A percentile compares a stretch with the other conserved stretches of the same genome.
phyloP scores from a whole-genome alignment of 306 rosid genomes.

The Cicer bijugum region DNA sequence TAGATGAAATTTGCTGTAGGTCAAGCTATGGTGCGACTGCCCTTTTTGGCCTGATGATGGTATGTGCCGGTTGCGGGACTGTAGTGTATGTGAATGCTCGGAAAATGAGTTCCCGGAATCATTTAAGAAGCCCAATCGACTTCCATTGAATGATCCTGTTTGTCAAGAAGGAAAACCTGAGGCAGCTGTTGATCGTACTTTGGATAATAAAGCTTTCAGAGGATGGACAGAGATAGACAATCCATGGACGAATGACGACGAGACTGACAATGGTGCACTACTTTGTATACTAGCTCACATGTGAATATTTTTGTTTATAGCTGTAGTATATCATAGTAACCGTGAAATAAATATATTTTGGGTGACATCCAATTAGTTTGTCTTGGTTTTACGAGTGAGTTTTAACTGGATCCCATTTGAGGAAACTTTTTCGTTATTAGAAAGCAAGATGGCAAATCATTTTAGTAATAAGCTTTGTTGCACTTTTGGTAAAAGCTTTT shows the following conservation, averaged over 20 bases:
- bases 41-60: slow-evolving; percentile 99
- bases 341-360: slow-evolving; percentile 32
- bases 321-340: slow-evolving; percentile 21
- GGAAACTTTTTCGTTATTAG: background rate
- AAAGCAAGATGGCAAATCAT: slow-evolving; percentile 12
- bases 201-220: slow-evolving; percentile 81
- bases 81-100: slow-evolving; percentile 98
- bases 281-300: slow-evolving; percentile 16
- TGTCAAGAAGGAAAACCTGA: slow-evolving; percentile 98
- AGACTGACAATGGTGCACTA: slow-evolving; percentile 81
- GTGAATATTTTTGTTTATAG: slow-evolving; percentile 22
- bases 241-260: slow-evolving; percentile 94
- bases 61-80: slow-evolving; percentile 94
- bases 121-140: slow-evolving; percentile 72
- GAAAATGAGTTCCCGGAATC: slow-evolving; percentile 84
- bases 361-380: slow-evolving; percentile 15
- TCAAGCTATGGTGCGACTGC: slow-evolving; percentile 93
- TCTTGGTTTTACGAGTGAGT: background rate
- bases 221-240: slow-evolving; percentile 90
- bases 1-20: slow-evolving; percentile 53
- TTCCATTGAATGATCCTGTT: slow-evolving; percentile 68
- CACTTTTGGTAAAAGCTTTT: slow-evolving; percentile 10
- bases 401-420: slow-evolving; percentile 11
- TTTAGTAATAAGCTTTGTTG: background rate
- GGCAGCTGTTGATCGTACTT: slow-evolving; percentile 94